Percentiles rank a stretch among this genome's conserved stretches.
Conservation (phyloP, 2,329 filamentous ascomycete species). For the Penicillium sp. region DNA sequence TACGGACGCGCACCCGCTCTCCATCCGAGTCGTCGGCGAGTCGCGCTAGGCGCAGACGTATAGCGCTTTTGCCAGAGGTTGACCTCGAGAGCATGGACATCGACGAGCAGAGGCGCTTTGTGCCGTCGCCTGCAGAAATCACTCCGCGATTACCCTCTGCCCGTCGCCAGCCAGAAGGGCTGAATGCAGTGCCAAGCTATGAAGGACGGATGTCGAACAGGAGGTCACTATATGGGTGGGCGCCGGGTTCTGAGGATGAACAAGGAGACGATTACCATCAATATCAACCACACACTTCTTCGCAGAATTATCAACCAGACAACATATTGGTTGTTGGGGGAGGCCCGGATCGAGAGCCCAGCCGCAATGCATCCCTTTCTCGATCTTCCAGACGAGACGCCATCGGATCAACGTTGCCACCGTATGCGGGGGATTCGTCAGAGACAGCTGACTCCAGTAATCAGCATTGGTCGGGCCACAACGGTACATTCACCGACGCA, state of each 20-base stretch:
- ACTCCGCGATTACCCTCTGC: constrained; percentile 40
- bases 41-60: constrained; percentile 31
- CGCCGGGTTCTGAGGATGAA: constrained; percentile 45
- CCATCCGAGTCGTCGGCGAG: constrained; percentile 26
- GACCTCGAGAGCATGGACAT: constrained; percentile 35
- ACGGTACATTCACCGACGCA: constrained; percentile 26
- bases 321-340: constrained; percentile 27
- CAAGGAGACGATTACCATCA: background rate
- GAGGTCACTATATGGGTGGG: constrained; percentile 59
- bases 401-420: constrained; percentile 18
- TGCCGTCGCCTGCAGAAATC: constrained; percentile 31
- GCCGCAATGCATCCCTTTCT: constrained; percentile 20
- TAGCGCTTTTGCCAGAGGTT: constrained; percentile 23
- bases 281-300: background rate
- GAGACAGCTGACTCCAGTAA: constrained; percentile 20
- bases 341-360: constrained; percentile 18
- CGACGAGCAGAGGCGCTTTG: constrained; percentile 27
- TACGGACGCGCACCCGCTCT: constrained; percentile 38
- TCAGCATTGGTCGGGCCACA: constrained; percentile 17
- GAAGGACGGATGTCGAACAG: constrained; percentile 51
- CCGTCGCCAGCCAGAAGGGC: constrained; percentile 37
- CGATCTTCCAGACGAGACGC: constrained; percentile 25
- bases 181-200: constrained; percentile 48
- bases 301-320: constrained; percentile 16
- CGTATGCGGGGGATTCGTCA: constrained; percentile 19